Evolutionary conservation across 495 filamentous ascomycete genomes (phyloP).

Genomic region (Cenococcum geophilum): DNA sequence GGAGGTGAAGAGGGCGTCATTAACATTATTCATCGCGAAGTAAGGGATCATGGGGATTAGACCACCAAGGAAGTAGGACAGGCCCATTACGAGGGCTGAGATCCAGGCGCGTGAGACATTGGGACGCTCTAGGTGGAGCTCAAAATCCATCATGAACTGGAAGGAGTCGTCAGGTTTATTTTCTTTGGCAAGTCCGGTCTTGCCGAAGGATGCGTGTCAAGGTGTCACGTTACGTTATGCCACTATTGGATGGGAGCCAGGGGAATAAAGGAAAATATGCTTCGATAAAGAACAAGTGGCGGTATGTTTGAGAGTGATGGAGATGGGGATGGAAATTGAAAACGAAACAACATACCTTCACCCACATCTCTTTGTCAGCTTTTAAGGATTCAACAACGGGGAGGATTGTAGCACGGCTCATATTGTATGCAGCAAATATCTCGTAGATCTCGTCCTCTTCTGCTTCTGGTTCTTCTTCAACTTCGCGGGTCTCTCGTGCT

Average conservation of each 20-base stretch:
- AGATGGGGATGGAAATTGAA: neutral
- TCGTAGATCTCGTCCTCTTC: constrained; percentile 36
- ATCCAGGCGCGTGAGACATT: constrained; percentile 41
- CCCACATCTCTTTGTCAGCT: constrained; percentile 42
- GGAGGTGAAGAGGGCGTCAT: constrained; percentile 45
- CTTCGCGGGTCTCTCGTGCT: constrained; percentile 42
- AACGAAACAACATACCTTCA: constrained; percentile 13
- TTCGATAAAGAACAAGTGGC: no score
- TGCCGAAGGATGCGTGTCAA: neutral
- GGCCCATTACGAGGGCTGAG: constrained; percentile 47
- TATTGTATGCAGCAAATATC: constrained; percentile 41
- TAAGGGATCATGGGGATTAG: constrained; percentile 55
- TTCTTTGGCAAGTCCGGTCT: neutral
- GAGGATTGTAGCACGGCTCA: constrained; percentile 32
- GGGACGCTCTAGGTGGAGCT: constrained; percentile 46
- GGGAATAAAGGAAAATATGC: no score
- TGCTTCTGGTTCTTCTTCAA: constrained; percentile 36
- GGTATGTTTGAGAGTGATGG: neutral
- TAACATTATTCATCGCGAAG: constrained; percentile 44
- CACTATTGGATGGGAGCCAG: neutral
- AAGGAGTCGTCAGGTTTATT: neutral
- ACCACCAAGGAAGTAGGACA: constrained; percentile 51
- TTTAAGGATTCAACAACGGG: constrained; percentile 42
- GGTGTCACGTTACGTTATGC: neutral
- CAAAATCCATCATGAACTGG: constrained; percentile 52